Conservation (phyloP, 2,329 filamentous ascomycete genomes). For the Penicillium sp. region DNA sequence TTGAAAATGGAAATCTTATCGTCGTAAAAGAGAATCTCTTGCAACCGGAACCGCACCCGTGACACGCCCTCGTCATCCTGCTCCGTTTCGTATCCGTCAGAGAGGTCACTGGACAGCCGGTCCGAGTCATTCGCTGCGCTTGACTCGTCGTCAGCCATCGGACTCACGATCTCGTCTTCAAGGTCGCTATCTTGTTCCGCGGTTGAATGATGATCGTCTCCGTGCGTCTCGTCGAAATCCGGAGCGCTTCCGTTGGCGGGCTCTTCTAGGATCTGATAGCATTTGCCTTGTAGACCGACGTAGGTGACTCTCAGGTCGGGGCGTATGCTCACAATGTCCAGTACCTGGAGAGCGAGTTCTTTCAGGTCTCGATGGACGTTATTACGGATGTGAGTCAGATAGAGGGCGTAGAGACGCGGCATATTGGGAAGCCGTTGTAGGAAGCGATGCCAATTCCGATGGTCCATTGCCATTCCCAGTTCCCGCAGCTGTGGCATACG, state of each 20-base stretch:
- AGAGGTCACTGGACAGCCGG: constrained; percentile 28
- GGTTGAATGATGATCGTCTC: constrained; percentile 48
- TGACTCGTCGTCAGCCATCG: constrained; percentile 46
- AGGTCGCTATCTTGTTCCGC: constrained; percentile 47
- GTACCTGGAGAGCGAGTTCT: constrained; percentile 73
- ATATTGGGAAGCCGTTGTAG: constrained; percentile 72
- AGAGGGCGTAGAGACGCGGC: constrained; percentile 69
- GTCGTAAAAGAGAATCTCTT: constrained; percentile 83
- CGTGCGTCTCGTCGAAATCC: constrained; percentile 35
- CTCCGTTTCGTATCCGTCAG: constrained; percentile 48
- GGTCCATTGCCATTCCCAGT: constrained; percentile 71
- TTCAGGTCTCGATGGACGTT: constrained; percentile 64
- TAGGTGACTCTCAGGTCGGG: constrained; percentile 78
- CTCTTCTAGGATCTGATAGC: constrained; percentile 76
- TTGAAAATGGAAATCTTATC: constrained; percentile 81
- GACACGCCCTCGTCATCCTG: constrained; percentile 44
- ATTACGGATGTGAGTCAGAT: constrained; percentile 68
- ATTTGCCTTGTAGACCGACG: constrained; percentile 73
- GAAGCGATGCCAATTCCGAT: constrained; percentile 80
- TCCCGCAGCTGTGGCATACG: constrained; percentile 72
- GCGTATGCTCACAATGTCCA: constrained; percentile 75
- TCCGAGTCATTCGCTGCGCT: constrained; percentile 25
- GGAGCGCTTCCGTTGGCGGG: constrained; percentile 40
- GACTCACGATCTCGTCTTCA: constrained; percentile 49
- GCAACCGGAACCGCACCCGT: constrained; percentile 59